Conservation (phyloP, 2,329 filamentous ascomycete species). For the Verticillium zaregamsianum region DNA sequence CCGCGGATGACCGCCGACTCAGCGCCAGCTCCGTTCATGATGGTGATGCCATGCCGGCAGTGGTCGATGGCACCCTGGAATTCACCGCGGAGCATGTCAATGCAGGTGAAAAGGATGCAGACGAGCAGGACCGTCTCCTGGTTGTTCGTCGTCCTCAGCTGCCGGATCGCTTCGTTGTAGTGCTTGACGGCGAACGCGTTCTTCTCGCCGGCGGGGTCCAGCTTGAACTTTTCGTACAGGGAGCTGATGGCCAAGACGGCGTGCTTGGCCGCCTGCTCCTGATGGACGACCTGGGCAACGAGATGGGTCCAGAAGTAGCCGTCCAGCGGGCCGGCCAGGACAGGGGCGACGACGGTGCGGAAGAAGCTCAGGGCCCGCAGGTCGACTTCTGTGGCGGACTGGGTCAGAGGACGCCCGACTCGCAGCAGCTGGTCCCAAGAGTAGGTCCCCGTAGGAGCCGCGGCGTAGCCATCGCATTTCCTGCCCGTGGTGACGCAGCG, state of each 20-base stretch:
- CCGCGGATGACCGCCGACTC: conserved; percentile 18
- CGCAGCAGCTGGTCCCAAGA: conserved; percentile 32
- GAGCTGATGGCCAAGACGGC: conserved; percentile 34
- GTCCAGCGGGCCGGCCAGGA: conserved; percentile 29
- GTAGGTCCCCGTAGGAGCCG: conserved; percentile 5
- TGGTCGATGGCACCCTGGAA: conserved; percentile 29
- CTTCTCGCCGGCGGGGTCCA: conserved; percentile 2
- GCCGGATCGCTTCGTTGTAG: conserved; percentile 35
- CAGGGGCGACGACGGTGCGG: conserved; percentile 28
- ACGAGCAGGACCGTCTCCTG: conserved; percentile 31
- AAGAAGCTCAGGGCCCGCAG: conserved; percentile 32
- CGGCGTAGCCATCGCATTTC: conserved; percentile 27
- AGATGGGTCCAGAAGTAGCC: conserved; percentile 36
- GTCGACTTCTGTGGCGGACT: conserved; percentile 19
- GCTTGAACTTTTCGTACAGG: conserved; percentile 28
- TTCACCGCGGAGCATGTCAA: conserved; percentile 36
- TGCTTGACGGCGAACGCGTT: conserved; percentile 30
- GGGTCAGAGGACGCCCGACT: conserved; percentile 14
- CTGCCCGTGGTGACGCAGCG: conserved; percentile 20
- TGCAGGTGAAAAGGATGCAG: conserved; percentile 38
- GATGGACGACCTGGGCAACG: conserved; percentile 30
- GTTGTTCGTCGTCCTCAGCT: conserved; percentile 17
- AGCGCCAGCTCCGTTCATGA: conserved; percentile 23
- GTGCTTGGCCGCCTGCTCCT: conserved; percentile 19
- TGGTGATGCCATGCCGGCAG: conserved; percentile 30